Evolutionary conservation across 2,329 filamentous ascomycete genomes (phyloP), one percentile per base, ranked within the genome.

Genomic region (Arthrobotrys entomopaga): DNA sequence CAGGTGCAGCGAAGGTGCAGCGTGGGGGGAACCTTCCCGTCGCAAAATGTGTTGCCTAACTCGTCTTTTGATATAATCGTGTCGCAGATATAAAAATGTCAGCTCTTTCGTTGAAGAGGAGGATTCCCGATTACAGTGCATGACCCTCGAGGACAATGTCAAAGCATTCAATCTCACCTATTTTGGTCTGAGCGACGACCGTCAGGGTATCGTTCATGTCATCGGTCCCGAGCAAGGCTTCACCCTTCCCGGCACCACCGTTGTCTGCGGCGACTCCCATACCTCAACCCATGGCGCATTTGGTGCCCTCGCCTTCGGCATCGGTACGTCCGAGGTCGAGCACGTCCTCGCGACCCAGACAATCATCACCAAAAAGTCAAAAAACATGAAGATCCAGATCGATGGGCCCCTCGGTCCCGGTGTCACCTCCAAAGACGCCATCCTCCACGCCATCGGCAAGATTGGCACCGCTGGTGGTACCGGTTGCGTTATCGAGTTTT

Each of bases 211-310:
- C 79, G 95, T 98, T 70, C 95, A 99, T 84, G 92, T 99, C 80
- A 98, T 99, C 79, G 95, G 95, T 40, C 95, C 95, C 46, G 95
- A 99, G 85, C 95, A 99, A 83, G 95, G 95, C 78, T 99, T 99
- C 85, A 99, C 95, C 66, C 90, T 98, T 42, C 95, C 95, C 48
- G 95, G 92, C 78, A 98, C 95, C 64, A 99, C 95, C 2, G 91
- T 98, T 42, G 95, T 98, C 77, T 98, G 95, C 81, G 95, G 95
- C 82, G 95, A 99, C 86, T 96, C 91, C 80, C 95, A 99, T 82
- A 99, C 95, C 53, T 97, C 94, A 24, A 99, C 95, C 76, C 95
- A 99, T 83, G 95, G 95, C 79, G 95, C 95, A 60, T 99, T 98
- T 79, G 95, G 95, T 78, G 87, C 93, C 78, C 88, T 98, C 76